These are phyloP conservation scores for Hanseniaspora taiwanica DNA, from an alignment of 805 yeast genomes.

Conservation along the genomic window DNA sequence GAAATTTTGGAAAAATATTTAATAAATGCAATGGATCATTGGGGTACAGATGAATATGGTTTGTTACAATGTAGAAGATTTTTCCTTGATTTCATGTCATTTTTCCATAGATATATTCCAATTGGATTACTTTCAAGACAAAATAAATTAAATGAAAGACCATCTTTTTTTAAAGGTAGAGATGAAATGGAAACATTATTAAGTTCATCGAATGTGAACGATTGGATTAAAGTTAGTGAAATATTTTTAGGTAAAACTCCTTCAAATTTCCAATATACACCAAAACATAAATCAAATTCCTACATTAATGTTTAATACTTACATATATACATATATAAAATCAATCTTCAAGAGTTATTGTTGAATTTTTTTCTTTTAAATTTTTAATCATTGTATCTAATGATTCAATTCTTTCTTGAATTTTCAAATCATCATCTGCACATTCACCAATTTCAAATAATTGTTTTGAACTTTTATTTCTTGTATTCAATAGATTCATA, in stretches of 20 bases:
- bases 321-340: not conserved
- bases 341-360: too few species aligned
- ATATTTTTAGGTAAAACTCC: constrained; percentile 86
- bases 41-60: constrained; percentile 98
- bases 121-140: constrained; percentile 88
- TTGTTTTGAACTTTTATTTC: not conserved
- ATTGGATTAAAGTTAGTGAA: constrained; percentile 93
- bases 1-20: constrained; percentile 60
- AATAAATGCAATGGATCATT: constrained; percentile 77
- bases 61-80: constrained; percentile 76
- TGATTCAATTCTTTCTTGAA: not conserved
- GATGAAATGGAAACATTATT: constrained; percentile 82
- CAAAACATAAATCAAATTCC: constrained; percentile 92
- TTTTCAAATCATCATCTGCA: not conserved
- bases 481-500: constrained; percentile 42
- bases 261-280: constrained; percentile 62
- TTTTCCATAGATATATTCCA: constrained; percentile 90
- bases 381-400: not conserved
- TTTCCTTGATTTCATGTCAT: constrained; percentile 87
- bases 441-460: not conserved
- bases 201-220: constrained; percentile 73
- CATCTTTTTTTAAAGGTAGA: constrained; percentile 88
- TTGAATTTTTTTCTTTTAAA: not conserved
- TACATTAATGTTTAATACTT: constrained; percentile 15
- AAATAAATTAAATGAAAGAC: constrained; percentile 82